Percentiles rank a stretch among this genome's conserved stretches.
Evolutionary conservation across 2,329 filamentous ascomycete species (phyloP).

Genomic region (Clarireedia hainanense): DNA sequence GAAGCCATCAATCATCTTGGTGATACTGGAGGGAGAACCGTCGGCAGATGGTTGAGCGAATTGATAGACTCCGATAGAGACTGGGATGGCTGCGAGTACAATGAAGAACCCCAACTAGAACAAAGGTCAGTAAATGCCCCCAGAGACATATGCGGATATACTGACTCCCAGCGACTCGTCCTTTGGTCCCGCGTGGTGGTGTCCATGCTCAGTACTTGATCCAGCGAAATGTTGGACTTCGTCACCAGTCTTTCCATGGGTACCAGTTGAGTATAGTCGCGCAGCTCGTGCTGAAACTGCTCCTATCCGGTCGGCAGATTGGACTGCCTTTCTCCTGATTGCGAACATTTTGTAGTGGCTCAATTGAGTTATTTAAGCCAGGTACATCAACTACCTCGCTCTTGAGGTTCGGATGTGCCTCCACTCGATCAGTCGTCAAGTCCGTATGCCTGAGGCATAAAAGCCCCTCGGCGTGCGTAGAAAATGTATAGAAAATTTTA

Average conservation of each 20-base stretch:
- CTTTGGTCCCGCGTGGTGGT: constrained; percentile 32
- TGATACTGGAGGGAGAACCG: constrained; percentile 35
- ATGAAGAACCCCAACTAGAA: constrained; percentile 40
- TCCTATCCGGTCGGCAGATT: constrained; percentile 21
- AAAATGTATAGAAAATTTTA: neutral
- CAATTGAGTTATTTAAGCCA: constrained; percentile 18
- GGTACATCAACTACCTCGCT: neutral
- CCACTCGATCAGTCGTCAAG: neutral
- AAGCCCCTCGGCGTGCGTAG: neutral
- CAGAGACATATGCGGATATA: constrained; percentile 13
- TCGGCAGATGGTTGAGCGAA: constrained; percentile 32
- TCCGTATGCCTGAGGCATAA: neutral
- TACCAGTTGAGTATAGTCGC: constrained; percentile 19
- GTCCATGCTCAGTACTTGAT: constrained; percentile 19
- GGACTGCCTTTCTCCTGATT: constrained; percentile 27
- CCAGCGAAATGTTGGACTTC: constrained; percentile 16
- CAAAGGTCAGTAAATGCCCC: constrained; percentile 13
- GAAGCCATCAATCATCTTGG: constrained; percentile 46
- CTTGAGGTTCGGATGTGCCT: neutral
- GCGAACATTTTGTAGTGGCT: constrained; percentile 28
- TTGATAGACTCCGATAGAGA: constrained; percentile 37
- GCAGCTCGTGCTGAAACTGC: constrained; percentile 12
- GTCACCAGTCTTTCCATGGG: constrained; percentile 18
- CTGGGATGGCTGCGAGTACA: constrained; percentile 37
- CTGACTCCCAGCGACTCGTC: constrained; percentile 45